Base-by-base conservation (phyloP, 179 eudicot species). In the Silene vulgaris region DNA sequence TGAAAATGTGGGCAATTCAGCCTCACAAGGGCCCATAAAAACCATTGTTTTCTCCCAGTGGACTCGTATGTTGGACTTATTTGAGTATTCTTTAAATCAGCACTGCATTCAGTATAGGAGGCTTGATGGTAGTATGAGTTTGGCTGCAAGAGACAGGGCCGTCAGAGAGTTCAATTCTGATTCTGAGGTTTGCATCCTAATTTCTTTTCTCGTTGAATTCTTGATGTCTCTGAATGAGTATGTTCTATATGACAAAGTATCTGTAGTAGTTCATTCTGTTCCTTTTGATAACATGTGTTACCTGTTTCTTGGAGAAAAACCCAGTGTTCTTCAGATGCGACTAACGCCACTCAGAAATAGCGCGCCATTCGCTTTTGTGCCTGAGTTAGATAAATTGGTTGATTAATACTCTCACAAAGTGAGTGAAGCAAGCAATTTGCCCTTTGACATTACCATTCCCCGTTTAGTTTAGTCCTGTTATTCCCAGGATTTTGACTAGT, bases 21-120 rank as follows among this genome's bases (percentile, higher is more conserved):
- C 83, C 2, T 54, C 76, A 72, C 80, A 78, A 76, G 88, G 77
- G 72, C 87, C 91, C 56, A 80, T 82, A 63, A 96, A 96, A 77
- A 88, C 97, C 45, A 96, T 96, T 76, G 80, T 96, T 77, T 96
- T 96, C 81, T 96, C 99, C 43, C 99, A 96, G 84, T 96, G 99
- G 99, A 96, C 97, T 61, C 79, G 94, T 71, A 96, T 96, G 99
- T 77, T 96, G 80, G 89, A 96, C 82, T 82, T 96, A 73, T 77
- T 93, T 75, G 94, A 96, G 83, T 66, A 62, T 56, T 82, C 97
- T 40, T 81, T 96, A 75, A 85, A 84, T 54, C 81, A 82, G 67
- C 60, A 83, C 67, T 75, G 83, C 80, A 79, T 93, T 59, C 80
- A 57, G 57, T 93, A 88, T 74, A 85, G 97, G 80, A 91, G 97